Conservation (phyloP, 306 rosid species). For the Cotoneaster glaucophyllus region DNA sequence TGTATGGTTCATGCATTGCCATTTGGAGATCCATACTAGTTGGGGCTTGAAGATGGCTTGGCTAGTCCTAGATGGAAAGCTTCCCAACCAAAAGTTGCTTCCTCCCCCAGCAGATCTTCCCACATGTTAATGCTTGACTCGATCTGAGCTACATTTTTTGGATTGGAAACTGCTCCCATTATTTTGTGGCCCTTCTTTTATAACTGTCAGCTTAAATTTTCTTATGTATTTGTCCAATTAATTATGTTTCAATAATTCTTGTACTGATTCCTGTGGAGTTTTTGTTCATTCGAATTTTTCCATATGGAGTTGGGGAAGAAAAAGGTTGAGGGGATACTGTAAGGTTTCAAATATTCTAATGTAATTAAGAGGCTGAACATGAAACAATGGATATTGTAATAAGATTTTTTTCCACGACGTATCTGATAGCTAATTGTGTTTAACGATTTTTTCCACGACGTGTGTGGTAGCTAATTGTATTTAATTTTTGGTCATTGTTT, state of each 20-base stretch:
- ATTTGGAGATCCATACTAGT: constrained; percentile 56
- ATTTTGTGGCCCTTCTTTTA: neutral
- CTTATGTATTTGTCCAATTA: neutral
- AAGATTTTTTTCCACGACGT: neutral
- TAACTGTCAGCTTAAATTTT: neutral
- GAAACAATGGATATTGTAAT: neutral
- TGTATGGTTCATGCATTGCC: constrained; percentile 78
- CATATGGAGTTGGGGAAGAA: neutral
- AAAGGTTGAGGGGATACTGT: neutral
- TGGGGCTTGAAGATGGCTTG: constrained; percentile 78
- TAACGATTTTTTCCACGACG: neutral
- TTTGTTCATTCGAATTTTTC: neutral
- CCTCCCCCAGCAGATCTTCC: constrained; percentile 71
- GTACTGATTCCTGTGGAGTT: neutral
- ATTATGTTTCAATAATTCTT: neutral
- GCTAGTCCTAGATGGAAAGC: constrained; percentile 57
- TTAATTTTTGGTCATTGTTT: neutral
- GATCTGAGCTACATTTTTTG: neutral
- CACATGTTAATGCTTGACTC: constrained; percentile 25
- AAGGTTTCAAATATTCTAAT: neutral
- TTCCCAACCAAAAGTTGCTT: constrained; percentile 49
- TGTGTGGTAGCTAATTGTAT: neutral
- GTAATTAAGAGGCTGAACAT: neutral
- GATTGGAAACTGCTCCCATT: neutral
- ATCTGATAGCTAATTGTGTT: neutral